phyloP scores from a whole-genome alignment of 208 protist genomes.

The Acanthamoeba castellanii region DNA sequence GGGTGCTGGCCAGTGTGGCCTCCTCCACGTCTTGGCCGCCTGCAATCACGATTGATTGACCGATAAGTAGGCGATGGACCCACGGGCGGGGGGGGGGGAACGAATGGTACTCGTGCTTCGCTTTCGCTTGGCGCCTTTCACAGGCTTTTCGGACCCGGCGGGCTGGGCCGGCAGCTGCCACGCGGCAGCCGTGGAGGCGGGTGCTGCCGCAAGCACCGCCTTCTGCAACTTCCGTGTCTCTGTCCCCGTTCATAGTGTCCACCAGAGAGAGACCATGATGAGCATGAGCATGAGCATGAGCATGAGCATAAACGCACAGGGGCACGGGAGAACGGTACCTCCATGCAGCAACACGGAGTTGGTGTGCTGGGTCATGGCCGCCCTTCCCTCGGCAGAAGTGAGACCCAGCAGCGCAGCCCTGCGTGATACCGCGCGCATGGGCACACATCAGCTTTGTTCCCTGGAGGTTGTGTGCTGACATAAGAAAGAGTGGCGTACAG shows the following conservation, averaged over 20 bases:
- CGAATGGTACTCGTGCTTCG: not conserved
- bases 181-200: not conserved
- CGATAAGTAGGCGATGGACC: too few relatives aligned
- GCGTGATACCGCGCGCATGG: not conserved
- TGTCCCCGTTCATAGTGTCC: not conserved
- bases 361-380: not conserved
- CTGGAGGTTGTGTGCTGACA: not conserved
- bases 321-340: not conserved
- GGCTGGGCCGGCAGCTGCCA: not conserved
- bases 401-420: constrained; percentile 7
- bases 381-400: not conserved
- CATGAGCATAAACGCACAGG: not conserved
- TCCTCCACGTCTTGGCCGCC: too few relatives aligned
- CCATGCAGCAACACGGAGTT: not conserved
- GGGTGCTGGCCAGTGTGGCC: too few relatives aligned
- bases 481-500: not conserved
- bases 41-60: too few relatives aligned
- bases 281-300: not conserved
- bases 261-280: not conserved
- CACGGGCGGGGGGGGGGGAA: too few relatives aligned
- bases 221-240: not conserved
- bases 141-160: not conserved
- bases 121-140: not conserved
- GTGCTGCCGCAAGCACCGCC: not conserved
- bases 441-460: not conserved